These are phyloP conservation scores for Straminergon stramineum DNA, from an alignment of 225 moss, liverwort and hornwort species.

Conservation along the genomic window DNA sequence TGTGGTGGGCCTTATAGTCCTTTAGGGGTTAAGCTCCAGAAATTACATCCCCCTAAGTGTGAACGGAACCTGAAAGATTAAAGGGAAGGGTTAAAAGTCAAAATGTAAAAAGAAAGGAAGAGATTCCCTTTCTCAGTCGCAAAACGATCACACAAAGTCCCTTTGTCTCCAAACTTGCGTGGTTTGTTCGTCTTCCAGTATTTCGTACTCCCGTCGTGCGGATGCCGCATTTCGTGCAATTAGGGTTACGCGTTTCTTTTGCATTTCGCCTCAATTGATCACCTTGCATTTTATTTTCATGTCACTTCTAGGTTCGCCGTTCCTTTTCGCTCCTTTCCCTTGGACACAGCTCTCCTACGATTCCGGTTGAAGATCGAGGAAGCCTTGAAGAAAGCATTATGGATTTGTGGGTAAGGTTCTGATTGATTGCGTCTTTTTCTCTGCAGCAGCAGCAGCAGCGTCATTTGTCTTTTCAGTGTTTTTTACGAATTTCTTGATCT, in stretches of 20 bases:
- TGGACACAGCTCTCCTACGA: not conserved
- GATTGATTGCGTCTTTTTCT: not conserved
- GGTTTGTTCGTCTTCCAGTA: not conserved
- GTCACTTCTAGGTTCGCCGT: not conserved
- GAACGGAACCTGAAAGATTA: not conserved
- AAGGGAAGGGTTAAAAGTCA: not conserved
- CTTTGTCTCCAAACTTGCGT: not conserved
- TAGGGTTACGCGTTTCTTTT: not conserved
- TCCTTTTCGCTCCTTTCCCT: not conserved
- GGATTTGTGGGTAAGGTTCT: slow-evolving; percentile 19
- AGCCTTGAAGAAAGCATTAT: not conserved
- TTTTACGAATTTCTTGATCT: not conserved
- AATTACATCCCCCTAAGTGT: not conserved
- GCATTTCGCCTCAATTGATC: not conserved
- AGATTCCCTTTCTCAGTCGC: not conserved
- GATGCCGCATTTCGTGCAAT: not conserved
- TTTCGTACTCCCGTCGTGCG: not conserved
- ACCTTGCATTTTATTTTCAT: not conserved
- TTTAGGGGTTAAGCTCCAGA: no score
- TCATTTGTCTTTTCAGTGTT: not conserved
- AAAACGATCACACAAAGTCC: not conserved
- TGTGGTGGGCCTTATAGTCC: no score
- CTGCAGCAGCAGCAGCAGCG: not conserved
- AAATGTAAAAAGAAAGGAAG: not conserved
- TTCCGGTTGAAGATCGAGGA: not conserved